phyloP scores from a whole-genome alignment of 2,329 filamentous ascomycete species.

The Helotiales sp. region DNA sequence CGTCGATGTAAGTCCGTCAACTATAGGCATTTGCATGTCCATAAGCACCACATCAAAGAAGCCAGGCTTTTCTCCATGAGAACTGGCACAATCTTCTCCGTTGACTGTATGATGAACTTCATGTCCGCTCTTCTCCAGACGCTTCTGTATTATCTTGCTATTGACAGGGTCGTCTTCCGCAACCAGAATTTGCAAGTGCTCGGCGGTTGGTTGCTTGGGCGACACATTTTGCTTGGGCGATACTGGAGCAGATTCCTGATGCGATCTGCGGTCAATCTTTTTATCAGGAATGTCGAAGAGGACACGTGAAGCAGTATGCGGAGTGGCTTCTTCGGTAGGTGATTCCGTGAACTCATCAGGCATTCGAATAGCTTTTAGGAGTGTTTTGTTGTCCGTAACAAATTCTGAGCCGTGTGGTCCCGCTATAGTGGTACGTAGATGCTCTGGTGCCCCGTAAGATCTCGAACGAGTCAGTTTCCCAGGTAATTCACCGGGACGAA shows the following conservation, averaged over 20 bases:
- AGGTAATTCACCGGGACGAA: conserved; percentile 1
- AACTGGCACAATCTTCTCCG: conserved; percentile 77
- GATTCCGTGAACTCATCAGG: conserved; percentile 40
- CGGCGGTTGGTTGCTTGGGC: conserved; percentile 12
- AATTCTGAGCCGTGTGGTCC: conserved; percentile 41
- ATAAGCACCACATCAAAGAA: conserved; percentile 80
- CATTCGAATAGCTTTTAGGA: conserved; percentile 46
- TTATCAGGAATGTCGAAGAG: conserved; percentile 23
- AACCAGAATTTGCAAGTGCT: conserved; percentile 60
- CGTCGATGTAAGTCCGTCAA: conserved; percentile 78
- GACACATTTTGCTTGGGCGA: background rate
- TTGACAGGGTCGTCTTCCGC: conserved; percentile 91
- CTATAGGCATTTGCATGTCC: conserved; percentile 97
- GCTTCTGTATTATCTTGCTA: conserved; percentile 76
- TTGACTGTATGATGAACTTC: conserved; percentile 73
- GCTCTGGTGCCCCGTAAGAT: conserved; percentile 25
- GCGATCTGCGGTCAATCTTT: background rate
- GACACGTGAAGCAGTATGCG: conserved; percentile 17
- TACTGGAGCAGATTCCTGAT: background rate
- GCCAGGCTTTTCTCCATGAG: conserved; percentile 62
- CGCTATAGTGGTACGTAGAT: conserved; percentile 25
- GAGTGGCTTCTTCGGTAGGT: conserved; percentile 5
- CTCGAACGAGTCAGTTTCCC: conserved; percentile 19
- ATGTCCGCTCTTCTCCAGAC: conserved; percentile 76
- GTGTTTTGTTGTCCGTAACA: conserved; percentile 41